Evolutionary conservation across 2,329 filamentous ascomycete species (phyloP).

Genomic region (Curvularia sp.): DNA sequence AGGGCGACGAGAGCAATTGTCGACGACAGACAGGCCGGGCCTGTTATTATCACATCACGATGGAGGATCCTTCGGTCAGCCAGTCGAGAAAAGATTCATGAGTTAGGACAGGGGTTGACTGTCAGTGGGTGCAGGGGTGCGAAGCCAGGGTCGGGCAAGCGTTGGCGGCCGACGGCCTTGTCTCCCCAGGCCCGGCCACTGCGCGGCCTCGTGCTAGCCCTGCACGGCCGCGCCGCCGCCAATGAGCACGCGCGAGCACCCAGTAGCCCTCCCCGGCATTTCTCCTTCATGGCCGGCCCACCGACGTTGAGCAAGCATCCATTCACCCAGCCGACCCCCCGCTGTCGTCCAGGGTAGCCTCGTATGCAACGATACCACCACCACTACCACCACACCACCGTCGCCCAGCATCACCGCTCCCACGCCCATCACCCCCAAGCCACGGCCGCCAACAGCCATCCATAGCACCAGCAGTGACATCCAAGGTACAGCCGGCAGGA

Average conservation of each 20-base stretch:
- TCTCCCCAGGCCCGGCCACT: constrained; percentile 19
- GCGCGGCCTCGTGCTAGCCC: constrained; percentile 20
- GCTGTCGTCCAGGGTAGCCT: not conserved
- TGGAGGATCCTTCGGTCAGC: constrained; percentile 22
- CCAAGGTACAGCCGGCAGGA: not conserved
- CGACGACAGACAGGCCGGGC: constrained; percentile 12
- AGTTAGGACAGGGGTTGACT: constrained; percentile 23
- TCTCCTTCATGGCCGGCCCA: constrained; percentile 14
- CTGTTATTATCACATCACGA: constrained; percentile 23
- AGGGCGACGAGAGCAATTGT: constrained; percentile 1
- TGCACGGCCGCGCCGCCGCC: constrained; percentile 33
- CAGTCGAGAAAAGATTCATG: constrained; percentile 22
- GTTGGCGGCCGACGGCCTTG: constrained; percentile 32
- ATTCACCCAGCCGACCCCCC: constrained; percentile 20
- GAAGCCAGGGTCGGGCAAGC: constrained; percentile 30
- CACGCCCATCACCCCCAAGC: not conserved
- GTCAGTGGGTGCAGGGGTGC: constrained; percentile 32
- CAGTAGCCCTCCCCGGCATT: constrained; percentile 27
- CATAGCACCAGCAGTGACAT: not conserved
- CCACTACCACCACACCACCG: not conserved
- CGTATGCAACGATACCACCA: not conserved
- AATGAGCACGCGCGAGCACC: constrained; percentile 17
- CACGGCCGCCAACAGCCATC: not conserved
- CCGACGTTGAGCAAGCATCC: constrained; percentile 13
- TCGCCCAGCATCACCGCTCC: not conserved